Percentiles rank a stretch among this genome's conserved stretches.
Evolutionary conservation across 1,139 yeast genomes (phyloP).

Genomic region (Saccharomyces hybrid): DNA sequence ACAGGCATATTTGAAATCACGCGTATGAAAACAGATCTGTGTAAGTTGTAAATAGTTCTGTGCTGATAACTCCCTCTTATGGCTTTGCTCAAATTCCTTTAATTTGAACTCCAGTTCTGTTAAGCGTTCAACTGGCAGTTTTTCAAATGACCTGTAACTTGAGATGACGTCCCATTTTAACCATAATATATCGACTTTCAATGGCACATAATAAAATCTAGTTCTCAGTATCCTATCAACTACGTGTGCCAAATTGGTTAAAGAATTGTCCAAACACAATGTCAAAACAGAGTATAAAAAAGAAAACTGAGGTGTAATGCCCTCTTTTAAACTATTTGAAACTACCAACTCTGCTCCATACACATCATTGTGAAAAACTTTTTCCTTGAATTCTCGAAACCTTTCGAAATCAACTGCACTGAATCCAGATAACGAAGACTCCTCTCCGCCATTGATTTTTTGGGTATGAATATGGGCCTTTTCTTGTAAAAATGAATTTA

Average conservation of each 20-base stretch:
- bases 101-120: conserved; percentile 5
- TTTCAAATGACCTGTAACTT: conserved; percentile 1
- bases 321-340: conserved; percentile 17
- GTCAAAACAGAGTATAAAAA: conserved; percentile 19
- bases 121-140: neutral
- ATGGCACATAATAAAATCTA: conserved; percentile 14
- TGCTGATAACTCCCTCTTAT: conserved; percentile 4
- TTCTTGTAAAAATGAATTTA: conserved; percentile 5
- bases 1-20: conserved; percentile 10
- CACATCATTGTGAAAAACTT: conserved; percentile 9
- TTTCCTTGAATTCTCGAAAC: conserved; percentile 1
- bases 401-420: neutral
- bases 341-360: conserved; percentile 12
- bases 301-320: conserved; percentile 19
- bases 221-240: conserved; percentile 17
- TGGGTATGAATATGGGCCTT: conserved; percentile 3
- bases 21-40: conserved; percentile 11
- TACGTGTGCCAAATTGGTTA: conserved; percentile 13
- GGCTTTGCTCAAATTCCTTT: conserved; percentile 10
- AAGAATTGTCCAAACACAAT: conserved; percentile 12
- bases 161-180: conserved; percentile 12
- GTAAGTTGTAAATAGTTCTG: conserved; percentile 22
- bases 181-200: conserved; percentile 22
- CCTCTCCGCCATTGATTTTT: conserved; percentile 4
- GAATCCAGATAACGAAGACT: neutral